Conservation (phyloP, 345 rosid species). For the Theobroma cacao region DNA sequence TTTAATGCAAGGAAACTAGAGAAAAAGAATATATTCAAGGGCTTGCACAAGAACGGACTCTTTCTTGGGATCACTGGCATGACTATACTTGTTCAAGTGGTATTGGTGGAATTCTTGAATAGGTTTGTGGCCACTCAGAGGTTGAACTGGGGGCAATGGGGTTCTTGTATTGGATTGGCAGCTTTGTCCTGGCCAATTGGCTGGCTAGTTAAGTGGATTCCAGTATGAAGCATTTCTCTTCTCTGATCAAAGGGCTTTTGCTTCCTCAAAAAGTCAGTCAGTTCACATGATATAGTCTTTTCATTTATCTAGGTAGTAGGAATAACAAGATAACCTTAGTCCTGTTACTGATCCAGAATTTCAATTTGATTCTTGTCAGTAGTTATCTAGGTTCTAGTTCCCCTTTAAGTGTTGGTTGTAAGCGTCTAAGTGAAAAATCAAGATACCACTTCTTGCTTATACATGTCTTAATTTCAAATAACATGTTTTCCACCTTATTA, state of each 20-base stretch:
- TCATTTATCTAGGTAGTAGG: neutral
- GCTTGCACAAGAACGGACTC: constrained; percentile 28
- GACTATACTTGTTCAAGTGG: constrained; percentile 29
- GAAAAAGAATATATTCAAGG: constrained; percentile 41
- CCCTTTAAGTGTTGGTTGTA: neutral
- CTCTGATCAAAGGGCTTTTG: neutral
- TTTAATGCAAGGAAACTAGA: constrained; percentile 42
- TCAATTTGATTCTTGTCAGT: neutral
- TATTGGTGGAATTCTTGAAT: constrained; percentile 45
- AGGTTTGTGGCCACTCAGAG: constrained; percentile 40
- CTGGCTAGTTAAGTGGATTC: constrained; percentile 29
- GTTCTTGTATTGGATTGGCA: constrained; percentile 33
- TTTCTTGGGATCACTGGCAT: constrained; percentile 30
- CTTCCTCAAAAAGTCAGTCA: neutral
- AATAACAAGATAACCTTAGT: neutral
- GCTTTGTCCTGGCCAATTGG: constrained; percentile 42
- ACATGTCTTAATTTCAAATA: neutral
- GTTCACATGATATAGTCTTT: neutral
- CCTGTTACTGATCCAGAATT: neutral
- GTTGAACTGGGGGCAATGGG: constrained; percentile 43
- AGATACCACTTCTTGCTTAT: neutral
- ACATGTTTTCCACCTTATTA: neutral
- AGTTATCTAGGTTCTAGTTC: neutral
- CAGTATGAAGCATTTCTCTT: constrained; percentile 22
- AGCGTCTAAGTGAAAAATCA: neutral